Conservation (phyloP, 2,329 filamentous ascomycete species). For the Biscogniauxia marginata region DNA sequence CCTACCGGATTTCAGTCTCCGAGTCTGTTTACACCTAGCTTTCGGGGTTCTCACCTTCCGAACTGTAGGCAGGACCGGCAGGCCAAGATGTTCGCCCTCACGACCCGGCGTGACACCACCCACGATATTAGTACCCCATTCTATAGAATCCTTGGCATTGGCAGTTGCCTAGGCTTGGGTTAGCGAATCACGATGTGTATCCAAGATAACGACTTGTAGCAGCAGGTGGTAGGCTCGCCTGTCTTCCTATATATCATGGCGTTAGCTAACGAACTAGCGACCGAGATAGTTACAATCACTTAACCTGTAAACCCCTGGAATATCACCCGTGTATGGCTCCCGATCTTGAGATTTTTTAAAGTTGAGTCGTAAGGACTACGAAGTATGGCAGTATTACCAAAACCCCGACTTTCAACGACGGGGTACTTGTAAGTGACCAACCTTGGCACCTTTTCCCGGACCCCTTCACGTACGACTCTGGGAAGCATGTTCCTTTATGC, state of each 20-base stretch:
- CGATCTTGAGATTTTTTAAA: constrained; percentile 38
- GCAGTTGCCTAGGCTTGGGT: constrained; percentile 59
- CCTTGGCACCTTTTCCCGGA: constrained; percentile 1
- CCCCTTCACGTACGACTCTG: neutral
- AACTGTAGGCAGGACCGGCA: constrained; percentile 70
- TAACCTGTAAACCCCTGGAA: constrained; percentile 44
- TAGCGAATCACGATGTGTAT: constrained; percentile 24
- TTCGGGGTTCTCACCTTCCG: constrained; percentile 42
- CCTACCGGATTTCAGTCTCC: constrained; percentile 39
- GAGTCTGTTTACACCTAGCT: neutral
- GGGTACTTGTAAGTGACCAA: neutral
- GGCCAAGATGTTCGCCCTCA: constrained; percentile 67
- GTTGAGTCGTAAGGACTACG: constrained; percentile 32
- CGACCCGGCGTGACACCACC: constrained; percentile 74
- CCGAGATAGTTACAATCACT: neutral
- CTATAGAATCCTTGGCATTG: constrained; percentile 73
- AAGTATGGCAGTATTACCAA: constrained; percentile 18
- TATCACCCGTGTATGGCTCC: constrained; percentile 40
- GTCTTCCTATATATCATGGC: constrained; percentile 23
- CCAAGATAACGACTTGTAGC: neutral
- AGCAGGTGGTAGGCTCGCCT: constrained; percentile 7
- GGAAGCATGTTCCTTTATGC: neutral
- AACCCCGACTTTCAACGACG: constrained; percentile 13
- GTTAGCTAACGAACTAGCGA: neutral
- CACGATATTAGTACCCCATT: constrained; percentile 77